Base-by-base conservation (phyloP, 176 grass and related monocot genomes). In the Musa acuminata region DNA sequence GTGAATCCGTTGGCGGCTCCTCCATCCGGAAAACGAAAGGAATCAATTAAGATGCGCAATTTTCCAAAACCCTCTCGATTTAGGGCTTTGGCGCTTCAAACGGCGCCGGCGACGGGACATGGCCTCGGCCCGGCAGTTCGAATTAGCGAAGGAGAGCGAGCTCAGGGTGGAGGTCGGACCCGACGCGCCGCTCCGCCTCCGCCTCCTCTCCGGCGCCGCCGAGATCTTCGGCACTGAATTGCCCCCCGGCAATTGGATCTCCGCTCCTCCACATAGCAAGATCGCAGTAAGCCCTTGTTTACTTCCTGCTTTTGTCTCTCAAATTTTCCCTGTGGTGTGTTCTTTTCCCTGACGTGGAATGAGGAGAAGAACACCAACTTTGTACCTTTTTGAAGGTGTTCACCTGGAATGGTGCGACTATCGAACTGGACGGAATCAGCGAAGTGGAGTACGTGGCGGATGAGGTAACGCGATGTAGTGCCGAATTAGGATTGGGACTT, bases 211-310 rank as follows among this genome's bases (percentile, higher is more conserved):
- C 48, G 94, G 90, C 79, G 93, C 93, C 13, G 93, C 87, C 23
- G 93, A 97, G 85, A 88, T 97, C 73, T 97, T 90, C 65, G 93
- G 93, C 63, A 93, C 85, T 78, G 94, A 98, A 68, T 78, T 98
- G 1, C 90, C 94, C 12, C 90, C 90, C 2, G 82, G 92, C 70
- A 89, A 87, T 23, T 98, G 90, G 94, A 77, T 98, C 43, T 80
- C 94, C 51, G 48, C 93, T 25, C 90, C 90, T 51, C 86, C 94
- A 54, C 90, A 85, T 10, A 87, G 87, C 53, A 98, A 91, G 80
- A 91, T 89, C 70, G 78, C 94, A 58, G 90, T 93, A 80, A 66
- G 93, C 17, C 26, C 17, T 26, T 57, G 8, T 54, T 16, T 52
- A 19, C 22, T 48, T 3, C 50, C 57, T 67, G 29, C 29, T 35